Conservation (phyloP, 139 green algal genomes). For the Chlamydomonas sphaeroides region DNA sequence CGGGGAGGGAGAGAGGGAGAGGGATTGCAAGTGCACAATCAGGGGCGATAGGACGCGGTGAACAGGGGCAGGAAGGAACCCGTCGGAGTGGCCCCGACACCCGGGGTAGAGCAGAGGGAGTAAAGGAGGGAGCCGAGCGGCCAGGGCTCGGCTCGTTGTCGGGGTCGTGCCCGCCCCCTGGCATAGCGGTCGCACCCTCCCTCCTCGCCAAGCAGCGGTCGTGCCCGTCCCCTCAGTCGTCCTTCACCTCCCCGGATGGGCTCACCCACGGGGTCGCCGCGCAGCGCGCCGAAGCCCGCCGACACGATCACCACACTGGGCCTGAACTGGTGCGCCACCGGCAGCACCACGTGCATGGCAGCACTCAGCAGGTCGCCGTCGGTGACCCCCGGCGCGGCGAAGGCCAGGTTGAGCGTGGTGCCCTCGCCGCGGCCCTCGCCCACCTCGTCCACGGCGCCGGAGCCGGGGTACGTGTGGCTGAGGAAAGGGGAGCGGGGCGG, state of each 20-base stretch:
- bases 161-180: too few relatives aligned
- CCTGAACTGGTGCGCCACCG: conserved; percentile 70
- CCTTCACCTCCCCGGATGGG: too few relatives aligned
- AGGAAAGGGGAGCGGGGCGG: neutral
- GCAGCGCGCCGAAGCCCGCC: conserved; percentile 77
- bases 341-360: conserved; percentile 71
- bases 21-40: neutral
- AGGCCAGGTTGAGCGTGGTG: conserved; percentile 74
- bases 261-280: conserved; percentile 64
- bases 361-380: conserved; percentile 67
- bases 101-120: too few relatives aligned
- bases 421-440: conserved; percentile 57
- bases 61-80: neutral
- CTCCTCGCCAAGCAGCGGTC: too few relatives aligned
- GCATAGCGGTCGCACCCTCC: too few relatives aligned
- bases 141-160: too few relatives aligned
- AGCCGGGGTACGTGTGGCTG: conserved; percentile 72
- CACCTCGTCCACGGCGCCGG: conserved; percentile 53
- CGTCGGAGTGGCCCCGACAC: too few relatives aligned
- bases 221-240: neutral
- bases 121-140: too few relatives aligned
- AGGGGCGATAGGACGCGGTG: too few relatives aligned
- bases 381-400: neutral
- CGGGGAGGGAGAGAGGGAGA: neutral
- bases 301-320: conserved; percentile 76